A percentile compares a stretch with the other conserved stretches of the same genome.
Evolutionary conservation across 176 grass and related monocot genomes (phyloP).

Genomic region (Poa annua): DNA sequence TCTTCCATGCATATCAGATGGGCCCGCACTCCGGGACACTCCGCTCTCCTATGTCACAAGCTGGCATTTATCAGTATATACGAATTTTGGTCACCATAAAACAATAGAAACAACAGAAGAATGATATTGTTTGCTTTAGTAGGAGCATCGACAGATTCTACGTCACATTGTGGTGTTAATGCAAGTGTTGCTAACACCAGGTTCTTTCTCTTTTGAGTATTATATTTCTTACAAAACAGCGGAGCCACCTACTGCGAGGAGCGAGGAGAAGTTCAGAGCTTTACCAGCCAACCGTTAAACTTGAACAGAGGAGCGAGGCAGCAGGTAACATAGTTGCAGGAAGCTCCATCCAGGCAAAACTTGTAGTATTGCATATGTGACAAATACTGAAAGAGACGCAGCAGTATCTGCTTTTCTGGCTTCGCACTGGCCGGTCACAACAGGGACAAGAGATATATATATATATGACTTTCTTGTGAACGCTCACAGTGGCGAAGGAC

Average conservation of each 20-base stretch:
- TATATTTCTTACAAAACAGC: too few relatives aligned
- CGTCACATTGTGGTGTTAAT: not conserved
- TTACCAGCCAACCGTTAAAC: not conserved
- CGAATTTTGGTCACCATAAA: too few relatives aligned
- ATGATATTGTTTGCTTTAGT: not conserved
- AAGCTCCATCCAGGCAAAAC: not conserved
- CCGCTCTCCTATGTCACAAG: too few relatives aligned
- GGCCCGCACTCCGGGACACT: too few relatives aligned
- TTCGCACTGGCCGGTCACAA: not conserved
- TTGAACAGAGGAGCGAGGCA: not conserved
- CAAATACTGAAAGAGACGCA: not conserved
- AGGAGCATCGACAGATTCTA: not conserved
- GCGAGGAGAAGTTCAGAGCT: not conserved
- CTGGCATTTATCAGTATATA: too few relatives aligned
- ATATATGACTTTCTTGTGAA: too few relatives aligned
- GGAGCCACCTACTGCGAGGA: not conserved
- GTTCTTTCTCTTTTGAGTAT: not conserved
- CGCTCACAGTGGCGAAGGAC: too few relatives aligned
- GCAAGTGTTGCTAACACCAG: not conserved
- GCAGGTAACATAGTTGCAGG: not conserved
- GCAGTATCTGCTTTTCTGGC: not conserved
- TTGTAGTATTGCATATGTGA: not conserved
- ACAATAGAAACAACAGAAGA: not conserved
- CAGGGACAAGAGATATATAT: too few relatives aligned
- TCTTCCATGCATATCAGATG: too few relatives aligned